phyloP scores from a whole-genome alignment of 129 eudicot species.

The Lonicera japonica region DNA sequence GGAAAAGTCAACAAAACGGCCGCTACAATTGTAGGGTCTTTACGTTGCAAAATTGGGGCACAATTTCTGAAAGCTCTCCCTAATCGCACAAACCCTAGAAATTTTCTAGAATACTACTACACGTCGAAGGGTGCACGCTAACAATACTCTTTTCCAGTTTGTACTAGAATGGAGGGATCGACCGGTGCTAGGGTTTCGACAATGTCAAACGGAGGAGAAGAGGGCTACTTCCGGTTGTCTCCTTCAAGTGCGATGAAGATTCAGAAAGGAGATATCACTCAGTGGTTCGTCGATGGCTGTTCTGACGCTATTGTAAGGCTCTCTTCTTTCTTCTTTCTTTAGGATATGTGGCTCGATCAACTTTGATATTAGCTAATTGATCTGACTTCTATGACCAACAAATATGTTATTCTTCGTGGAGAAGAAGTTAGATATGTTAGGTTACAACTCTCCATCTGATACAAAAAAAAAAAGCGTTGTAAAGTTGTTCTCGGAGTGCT shows the following conservation, averaged over 20 bases:
- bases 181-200: slow-evolving; percentile 27
- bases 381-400: no score
- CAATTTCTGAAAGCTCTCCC: background rate
- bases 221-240: slow-evolving; percentile 38
- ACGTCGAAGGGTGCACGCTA: no score
- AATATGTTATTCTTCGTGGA: no score
- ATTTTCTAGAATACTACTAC: no score
- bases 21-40: background rate
- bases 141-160: slow-evolving; percentile 2
- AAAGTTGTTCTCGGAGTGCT: no score
- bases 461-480: no score
- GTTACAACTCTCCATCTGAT: no score
- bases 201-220: slow-evolving; percentile 22
- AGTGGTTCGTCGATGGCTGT: slow-evolving; percentile 73
- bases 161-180: slow-evolving; percentile 3
- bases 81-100: background rate
- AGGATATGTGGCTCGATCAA: no score
- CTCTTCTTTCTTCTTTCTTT: slow-evolving; percentile 10
- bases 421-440: no score
- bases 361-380: no score
- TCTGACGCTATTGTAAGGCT: slow-evolving; percentile 76
- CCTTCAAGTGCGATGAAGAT: slow-evolving; percentile 50
- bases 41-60: background rate
- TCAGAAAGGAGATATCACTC: slow-evolving; percentile 80
- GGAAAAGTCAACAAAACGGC: background rate